phyloP scores from a whole-genome alignment of 345 rosid species.

The Capsella bursapastoris region DNA sequence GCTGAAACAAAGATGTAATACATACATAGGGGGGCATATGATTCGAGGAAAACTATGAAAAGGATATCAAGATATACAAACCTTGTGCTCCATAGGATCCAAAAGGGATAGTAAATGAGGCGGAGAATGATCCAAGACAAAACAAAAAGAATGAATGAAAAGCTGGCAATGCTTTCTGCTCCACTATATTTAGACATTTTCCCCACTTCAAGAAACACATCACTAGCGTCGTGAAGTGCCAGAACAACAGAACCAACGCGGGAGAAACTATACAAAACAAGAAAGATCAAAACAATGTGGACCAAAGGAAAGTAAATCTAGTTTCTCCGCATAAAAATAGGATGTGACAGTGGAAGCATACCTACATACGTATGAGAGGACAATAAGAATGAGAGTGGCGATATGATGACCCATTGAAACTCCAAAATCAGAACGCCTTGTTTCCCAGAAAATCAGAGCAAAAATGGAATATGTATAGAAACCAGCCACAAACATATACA shows the following conservation, averaged over 20 bases:
- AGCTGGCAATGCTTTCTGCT: conserved; percentile 56
- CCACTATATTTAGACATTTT: conserved; percentile 93
- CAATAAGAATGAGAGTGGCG: conserved; percentile 57
- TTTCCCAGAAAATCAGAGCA: conserved; percentile 89
- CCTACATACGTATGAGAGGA: conserved; percentile 74
- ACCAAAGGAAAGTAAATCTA: neutral
- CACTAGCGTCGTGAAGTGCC: conserved; percentile 78
- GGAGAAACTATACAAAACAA: conserved; percentile 55
- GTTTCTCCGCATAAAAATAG: neutral
- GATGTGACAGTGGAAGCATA: conserved; percentile 34
- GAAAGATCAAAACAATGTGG: conserved; percentile 15
- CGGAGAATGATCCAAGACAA: conserved; percentile 67
- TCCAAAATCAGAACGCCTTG: conserved; percentile 69
- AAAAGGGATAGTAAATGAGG: conserved; percentile 63
- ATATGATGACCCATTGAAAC: conserved; percentile 84
- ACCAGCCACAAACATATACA: conserved; percentile 78
- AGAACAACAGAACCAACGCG: conserved; percentile 72
- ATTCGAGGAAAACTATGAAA: neutral
- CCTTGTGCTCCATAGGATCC: conserved; percentile 88
- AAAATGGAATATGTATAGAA: conserved; percentile 78
- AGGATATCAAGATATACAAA: conserved; percentile 23
- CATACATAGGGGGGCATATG: neutral
- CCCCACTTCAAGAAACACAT: conserved; percentile 74
- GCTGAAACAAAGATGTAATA: conserved; percentile 48
- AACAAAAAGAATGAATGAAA: conserved; percentile 57